Conservation (phyloP, 495 filamentous ascomycete species). For the Hyphodiscus hymeniophilus region DNA sequence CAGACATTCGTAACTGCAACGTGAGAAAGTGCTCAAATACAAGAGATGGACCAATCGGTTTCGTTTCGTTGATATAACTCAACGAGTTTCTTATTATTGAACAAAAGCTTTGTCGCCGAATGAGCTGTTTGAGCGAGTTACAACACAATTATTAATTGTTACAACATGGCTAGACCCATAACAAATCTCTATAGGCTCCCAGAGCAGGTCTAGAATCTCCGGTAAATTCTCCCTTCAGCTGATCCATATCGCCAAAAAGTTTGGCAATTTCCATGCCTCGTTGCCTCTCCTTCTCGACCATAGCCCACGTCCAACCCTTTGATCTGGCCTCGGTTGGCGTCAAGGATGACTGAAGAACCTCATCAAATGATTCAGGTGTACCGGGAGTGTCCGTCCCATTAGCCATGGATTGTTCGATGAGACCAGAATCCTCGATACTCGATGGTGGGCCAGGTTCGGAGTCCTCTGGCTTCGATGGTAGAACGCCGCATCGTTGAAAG, state of each 20-base stretch:
- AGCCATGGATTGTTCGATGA: not conserved
- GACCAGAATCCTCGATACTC: not conserved
- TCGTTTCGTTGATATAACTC: too few relatives aligned
- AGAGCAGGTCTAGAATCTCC: constrained; percentile 17
- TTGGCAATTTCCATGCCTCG: constrained; percentile 46
- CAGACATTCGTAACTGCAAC: too few relatives aligned
- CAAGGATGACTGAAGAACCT: not conserved
- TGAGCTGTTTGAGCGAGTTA: too few relatives aligned
- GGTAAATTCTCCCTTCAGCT: constrained; percentile 34
- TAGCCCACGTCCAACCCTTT: constrained; percentile 45
- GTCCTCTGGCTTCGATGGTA: constrained; percentile 45
- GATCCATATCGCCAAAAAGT: constrained; percentile 31
- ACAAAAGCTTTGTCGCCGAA: too few relatives aligned
- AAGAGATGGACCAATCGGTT: too few relatives aligned
- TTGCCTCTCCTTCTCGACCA: constrained; percentile 47
- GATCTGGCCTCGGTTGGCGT: constrained; percentile 2
- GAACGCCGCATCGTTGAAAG: constrained; percentile 55
- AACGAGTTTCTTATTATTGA: too few relatives aligned
- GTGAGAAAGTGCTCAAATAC: too few relatives aligned
- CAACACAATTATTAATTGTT: too few relatives aligned
- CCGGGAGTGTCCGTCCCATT: not conserved
- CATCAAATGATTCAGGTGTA: not conserved
- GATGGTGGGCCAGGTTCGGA: not conserved
- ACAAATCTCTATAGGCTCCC: not conserved
- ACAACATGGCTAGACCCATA: constrained; percentile 1